Evolutionary conservation across 129 eudicot genomes (phyloP).

Genomic region (Oenanthe sinensis): DNA sequence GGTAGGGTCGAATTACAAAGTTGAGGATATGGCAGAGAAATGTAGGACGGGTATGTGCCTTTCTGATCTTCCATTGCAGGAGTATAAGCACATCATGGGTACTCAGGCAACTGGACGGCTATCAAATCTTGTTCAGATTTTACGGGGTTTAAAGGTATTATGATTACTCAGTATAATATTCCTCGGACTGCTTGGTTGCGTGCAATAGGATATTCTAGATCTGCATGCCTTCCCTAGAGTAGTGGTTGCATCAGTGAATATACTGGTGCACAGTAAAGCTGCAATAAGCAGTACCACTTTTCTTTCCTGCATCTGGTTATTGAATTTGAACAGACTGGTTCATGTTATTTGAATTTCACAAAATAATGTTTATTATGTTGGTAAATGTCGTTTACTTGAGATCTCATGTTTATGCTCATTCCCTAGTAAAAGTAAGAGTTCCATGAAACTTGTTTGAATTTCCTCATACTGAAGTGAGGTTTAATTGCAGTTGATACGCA

Average conservation of each 20-base stretch:
- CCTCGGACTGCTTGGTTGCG: background rate
- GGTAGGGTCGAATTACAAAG: conserved; percentile 55
- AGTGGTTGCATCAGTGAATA: background rate
- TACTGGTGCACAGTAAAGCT: background rate
- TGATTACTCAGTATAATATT: background rate
- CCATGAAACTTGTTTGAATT: background rate
- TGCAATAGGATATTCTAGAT: background rate
- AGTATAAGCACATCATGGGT: conserved; percentile 60
- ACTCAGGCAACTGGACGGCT: conserved; percentile 68
- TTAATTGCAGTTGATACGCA: conserved; percentile 61
- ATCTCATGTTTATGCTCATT: background rate
- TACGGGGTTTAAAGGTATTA: conserved; percentile 71
- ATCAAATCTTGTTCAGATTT: conserved; percentile 60
- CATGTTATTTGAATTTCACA: background rate
- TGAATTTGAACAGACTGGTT: background rate
- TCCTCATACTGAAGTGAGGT: background rate
- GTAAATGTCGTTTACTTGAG: background rate
- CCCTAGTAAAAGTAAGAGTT: background rate
- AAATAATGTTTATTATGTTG: background rate
- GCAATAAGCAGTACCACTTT: background rate
- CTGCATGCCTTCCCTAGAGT: background rate
- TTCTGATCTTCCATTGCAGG: conserved; percentile 62
- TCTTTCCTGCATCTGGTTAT: background rate
- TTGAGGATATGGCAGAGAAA: conserved; percentile 63
- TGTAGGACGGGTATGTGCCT: conserved; percentile 64